These are phyloP conservation scores for Paraglomus occultum DNA, from an alignment of 192 early-diverging fungal genomes.

Conservation along the genomic window DNA sequence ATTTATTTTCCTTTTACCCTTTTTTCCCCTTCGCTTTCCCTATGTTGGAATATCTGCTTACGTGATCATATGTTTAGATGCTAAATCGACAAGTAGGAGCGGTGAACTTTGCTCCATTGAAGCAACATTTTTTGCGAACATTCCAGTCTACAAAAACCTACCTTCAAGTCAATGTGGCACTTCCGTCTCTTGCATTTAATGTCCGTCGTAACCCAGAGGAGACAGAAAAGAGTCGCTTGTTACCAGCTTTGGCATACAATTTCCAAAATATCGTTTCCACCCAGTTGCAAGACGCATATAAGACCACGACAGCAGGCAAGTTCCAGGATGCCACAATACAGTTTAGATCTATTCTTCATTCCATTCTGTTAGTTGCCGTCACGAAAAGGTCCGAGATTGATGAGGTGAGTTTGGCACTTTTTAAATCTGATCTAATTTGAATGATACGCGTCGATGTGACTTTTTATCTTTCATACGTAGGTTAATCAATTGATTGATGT, in stretches of 20 bases:
- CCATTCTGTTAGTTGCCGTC: slow-evolving; percentile 73
- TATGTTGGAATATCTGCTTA: background rate
- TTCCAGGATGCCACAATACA: slow-evolving; percentile 74
- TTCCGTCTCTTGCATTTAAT: slow-evolving; percentile 61
- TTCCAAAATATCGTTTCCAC: slow-evolving; percentile 55
- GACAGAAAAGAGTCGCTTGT: slow-evolving; percentile 47
- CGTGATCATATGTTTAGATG: slow-evolving; percentile 45
- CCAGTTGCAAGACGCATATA: slow-evolving; percentile 85
- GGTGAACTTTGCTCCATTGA: slow-evolving; percentile 90
- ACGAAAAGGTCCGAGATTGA: slow-evolving; percentile 63
- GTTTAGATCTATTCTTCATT: slow-evolving; percentile 78
- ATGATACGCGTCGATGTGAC: too few relatives aligned
- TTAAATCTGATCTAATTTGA: too few relatives aligned
- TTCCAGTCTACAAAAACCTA: slow-evolving; percentile 73
- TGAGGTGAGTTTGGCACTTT: slow-evolving; percentile 52
- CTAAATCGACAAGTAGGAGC: slow-evolving; percentile 91
- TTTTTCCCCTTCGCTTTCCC: background rate
- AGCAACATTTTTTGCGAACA: slow-evolving; percentile 82
- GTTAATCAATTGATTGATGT: slow-evolving; percentile 70
- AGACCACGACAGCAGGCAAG: slow-evolving; percentile 74
- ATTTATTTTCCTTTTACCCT: slow-evolving; percentile 10
- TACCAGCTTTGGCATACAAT: slow-evolving; percentile 62
- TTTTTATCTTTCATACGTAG: slow-evolving; percentile 10
- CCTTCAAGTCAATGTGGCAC: slow-evolving; percentile 58
- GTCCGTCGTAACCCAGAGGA: slow-evolving; percentile 65